Conservation (phyloP, 2,329 filamentous ascomycete species). For the Neonectria coccinea region DNA sequence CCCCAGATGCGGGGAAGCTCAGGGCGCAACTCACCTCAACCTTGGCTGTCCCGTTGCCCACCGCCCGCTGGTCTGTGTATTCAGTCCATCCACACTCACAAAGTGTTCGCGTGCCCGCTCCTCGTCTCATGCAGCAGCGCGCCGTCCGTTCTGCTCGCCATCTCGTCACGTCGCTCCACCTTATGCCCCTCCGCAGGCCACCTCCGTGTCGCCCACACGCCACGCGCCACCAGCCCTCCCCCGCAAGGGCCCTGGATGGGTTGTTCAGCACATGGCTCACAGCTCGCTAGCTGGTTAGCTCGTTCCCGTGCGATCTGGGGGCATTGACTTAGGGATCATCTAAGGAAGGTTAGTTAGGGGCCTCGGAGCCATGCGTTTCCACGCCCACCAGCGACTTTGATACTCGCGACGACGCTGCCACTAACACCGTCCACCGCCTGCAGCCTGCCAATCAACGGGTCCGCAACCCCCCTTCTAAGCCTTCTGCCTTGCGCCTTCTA, state of each 20-base stretch:
- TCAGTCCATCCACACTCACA: constrained; percentile 6
- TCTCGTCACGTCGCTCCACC: constrained; percentile 26
- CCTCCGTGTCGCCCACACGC: constrained; percentile 25
- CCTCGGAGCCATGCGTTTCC: constrained; percentile 11
- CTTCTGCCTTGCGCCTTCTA: constrained; percentile 1
- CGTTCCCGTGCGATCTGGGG: constrained; percentile 13
- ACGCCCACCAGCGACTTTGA: constrained; percentile 1
- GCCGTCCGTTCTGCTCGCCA: constrained; percentile 21
- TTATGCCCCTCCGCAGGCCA: constrained; percentile 24
- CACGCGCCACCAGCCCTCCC: background rate
- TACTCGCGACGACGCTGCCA: background rate
- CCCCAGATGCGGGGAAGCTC: constrained; percentile 32
- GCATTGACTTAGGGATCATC: no score
- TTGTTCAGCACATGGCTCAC: constrained; percentile 24
- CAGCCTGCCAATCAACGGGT: constrained; percentile 15
- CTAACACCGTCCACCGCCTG: constrained; percentile 6
- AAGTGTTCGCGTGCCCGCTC: constrained; percentile 15
- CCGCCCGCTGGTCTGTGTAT: no score
- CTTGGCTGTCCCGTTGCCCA: no score
- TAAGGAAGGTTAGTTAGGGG: background rate
- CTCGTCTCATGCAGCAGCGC: constrained; percentile 22
- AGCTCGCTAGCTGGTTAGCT: constrained; percentile 20
- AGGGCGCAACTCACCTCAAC: constrained; percentile 16
- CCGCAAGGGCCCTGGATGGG: background rate
- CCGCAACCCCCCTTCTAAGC: constrained; percentile 12